A percentile compares a stretch with the other conserved stretches of the same genome.
phyloP scores from a whole-genome alignment of 2,329 filamentous ascomycete genomes.

The Calonectria leucothoes region DNA sequence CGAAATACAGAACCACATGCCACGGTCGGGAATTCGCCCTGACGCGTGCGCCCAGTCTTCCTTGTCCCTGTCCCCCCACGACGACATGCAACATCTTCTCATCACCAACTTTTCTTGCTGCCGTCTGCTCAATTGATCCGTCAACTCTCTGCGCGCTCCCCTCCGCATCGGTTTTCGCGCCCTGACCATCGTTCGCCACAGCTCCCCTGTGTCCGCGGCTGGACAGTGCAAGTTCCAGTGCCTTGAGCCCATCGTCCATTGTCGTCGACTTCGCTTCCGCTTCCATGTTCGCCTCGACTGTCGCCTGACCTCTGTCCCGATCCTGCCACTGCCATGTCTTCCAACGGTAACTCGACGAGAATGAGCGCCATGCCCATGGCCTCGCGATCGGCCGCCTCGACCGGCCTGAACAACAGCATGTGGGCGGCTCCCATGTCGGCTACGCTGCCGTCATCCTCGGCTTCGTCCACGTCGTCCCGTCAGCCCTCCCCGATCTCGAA shows the following conservation, averaged over 20 bases:
- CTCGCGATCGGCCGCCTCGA: slow-evolving; percentile 51
- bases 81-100: slow-evolving; percentile 23
- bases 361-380: slow-evolving; percentile 23
- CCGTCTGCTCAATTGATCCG: slow-evolving; percentile 18
- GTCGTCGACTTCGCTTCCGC: slow-evolving; percentile 25
- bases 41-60: slow-evolving; percentile 40
- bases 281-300: slow-evolving; percentile 30
- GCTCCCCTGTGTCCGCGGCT: slow-evolving; percentile 7
- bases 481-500: slow-evolving; percentile 84
- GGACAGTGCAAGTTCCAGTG: slow-evolving; percentile 9
- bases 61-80: slow-evolving; percentile 22
- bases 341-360: slow-evolving; percentile 54
- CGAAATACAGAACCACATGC: slow-evolving; percentile 41
- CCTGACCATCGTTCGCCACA: not conserved
- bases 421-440: slow-evolving; percentile 72
- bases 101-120: slow-evolving; percentile 8
- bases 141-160: not conserved
- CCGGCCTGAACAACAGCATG: slow-evolving; percentile 61
- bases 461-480: slow-evolving; percentile 70
- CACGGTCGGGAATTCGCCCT: slow-evolving; percentile 38
- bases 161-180: not conserved
- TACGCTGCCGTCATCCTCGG: slow-evolving; percentile 56
- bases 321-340: slow-evolving; percentile 52
- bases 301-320: slow-evolving; percentile 11
- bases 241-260: slow-evolving; percentile 16